Evolutionary conservation across 306 rosid species (phyloP).

Genomic region (Cercis canadensis): DNA sequence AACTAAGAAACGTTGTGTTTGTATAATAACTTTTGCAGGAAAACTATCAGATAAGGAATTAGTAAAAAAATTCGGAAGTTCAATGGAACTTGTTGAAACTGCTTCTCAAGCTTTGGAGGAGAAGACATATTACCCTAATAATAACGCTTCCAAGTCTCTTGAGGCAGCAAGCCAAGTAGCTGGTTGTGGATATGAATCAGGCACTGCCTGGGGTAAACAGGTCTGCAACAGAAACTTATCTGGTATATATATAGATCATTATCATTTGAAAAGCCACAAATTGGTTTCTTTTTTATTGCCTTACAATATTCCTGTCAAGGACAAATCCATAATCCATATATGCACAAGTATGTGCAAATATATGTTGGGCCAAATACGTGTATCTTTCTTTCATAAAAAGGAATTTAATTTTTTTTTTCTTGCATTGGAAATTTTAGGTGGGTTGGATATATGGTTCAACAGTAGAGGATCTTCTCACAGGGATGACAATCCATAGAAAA

Average conservation of each 20-base stretch:
- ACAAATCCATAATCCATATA: too few relatives aligned
- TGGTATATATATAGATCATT: too few relatives aligned
- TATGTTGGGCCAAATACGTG: too few relatives aligned
- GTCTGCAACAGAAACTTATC: neutral
- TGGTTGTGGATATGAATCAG: conserved; percentile 37
- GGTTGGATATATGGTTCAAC: conserved; percentile 51
- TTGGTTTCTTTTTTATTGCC: too few relatives aligned
- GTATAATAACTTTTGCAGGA: neutral
- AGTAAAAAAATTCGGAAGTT: conserved; percentile 34
- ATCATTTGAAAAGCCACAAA: too few relatives aligned
- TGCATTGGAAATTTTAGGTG: neutral
- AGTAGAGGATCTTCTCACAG: conserved; percentile 47
- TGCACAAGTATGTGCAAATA: too few relatives aligned
- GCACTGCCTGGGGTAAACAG: conserved; percentile 49
- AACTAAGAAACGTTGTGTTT: neutral
- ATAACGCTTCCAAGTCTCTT: neutral
- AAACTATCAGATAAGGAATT: conserved; percentile 19
- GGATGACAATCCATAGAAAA: conserved; percentile 43
- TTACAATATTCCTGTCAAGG: too few relatives aligned
- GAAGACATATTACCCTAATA: neutral
- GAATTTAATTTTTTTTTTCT: too few relatives aligned
- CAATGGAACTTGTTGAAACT: conserved; percentile 32
- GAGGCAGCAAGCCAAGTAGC: conserved; percentile 44
- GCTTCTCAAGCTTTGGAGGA: conserved; percentile 31
- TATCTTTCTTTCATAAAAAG: too few relatives aligned